These are phyloP conservation scores for Claviceps humidiphila DNA, from an alignment of 2,329 filamentous ascomycete genomes.

Conservation along the genomic window DNA sequence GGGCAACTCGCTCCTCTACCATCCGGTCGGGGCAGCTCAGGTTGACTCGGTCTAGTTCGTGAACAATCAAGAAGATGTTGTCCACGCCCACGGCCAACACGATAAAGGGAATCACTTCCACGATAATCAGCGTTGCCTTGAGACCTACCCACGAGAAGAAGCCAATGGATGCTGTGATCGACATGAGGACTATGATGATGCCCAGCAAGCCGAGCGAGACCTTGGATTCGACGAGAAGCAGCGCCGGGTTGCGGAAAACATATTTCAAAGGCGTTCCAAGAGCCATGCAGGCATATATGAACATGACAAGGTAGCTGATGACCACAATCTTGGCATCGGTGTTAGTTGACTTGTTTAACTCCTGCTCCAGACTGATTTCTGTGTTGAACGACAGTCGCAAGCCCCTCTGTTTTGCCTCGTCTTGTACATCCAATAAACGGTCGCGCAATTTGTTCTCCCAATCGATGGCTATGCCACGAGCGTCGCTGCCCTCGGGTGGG, in stretches of 20 bases:
- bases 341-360: constrained; percentile 95
- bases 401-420: constrained; percentile 64
- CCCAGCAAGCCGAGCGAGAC: constrained; percentile 91
- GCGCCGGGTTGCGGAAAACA: constrained; percentile 67
- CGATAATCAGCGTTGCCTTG: constrained; percentile 94
- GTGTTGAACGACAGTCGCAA: constrained; percentile 88
- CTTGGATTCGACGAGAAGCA: constrained; percentile 86
- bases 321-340: constrained; percentile 95
- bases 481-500: constrained; percentile 56
- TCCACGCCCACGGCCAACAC: constrained; percentile 94
- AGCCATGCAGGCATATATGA: constrained; percentile 87
- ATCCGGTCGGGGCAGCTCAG: constrained; percentile 78
- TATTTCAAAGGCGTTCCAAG: constrained; percentile 75
- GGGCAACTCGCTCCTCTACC: constrained; percentile 74
- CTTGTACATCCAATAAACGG: constrained; percentile 62
- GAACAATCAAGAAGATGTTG: constrained; percentile 97
- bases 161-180: constrained; percentile 87
- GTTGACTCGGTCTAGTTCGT: constrained; percentile 94
- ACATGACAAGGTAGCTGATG: constrained; percentile 98
- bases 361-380: constrained; percentile 86
- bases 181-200: constrained; percentile 94
- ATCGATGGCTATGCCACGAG: constrained; percentile 64
- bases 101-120: constrained; percentile 95
- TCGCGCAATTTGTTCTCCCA: constrained; percentile 74
- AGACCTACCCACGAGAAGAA: constrained; percentile 85